Base-by-base conservation (phyloP, 345 rosid genomes). In the Zanthoxylum bungeanum region DNA sequence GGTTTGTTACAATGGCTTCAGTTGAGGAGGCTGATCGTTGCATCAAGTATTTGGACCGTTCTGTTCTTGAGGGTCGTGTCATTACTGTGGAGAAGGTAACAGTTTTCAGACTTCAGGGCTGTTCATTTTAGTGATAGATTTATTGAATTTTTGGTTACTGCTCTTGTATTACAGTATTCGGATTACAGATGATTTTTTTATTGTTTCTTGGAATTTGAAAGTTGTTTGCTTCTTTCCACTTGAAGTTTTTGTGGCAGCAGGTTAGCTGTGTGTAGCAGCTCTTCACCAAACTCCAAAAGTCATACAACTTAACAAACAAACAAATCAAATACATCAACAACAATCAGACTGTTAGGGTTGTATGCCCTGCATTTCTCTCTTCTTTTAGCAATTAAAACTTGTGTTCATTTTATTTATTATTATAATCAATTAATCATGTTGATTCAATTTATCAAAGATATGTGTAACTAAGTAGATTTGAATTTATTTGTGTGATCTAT, bases 241-340 rank as follows among this genome's bases (percentile, higher is more conserved):
- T 88, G 86, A 85, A 89, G 93, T 80, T 88, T 88, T 70, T 88
- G 85, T 90, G 83, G 79, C 97, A 90, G 88, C 95, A 92, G 97
- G 97, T 88, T 85, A 88, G 93, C 97, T 91, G 94, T 88, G 85
- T 83, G 94, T 85, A 85, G 92, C 93, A 92, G 92, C 91, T 80
- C 98, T 83, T 89, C 95, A 75, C 69, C 98, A 74, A 86, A 81
- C 82, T 73, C 74, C 88, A 79, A 87, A 78, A 74, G 85, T 71
- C 77, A 76, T 79, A 76, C 93, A 85, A 81, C 92, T 84, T 66
- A 82, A 77, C 96, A 86, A 82, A 77, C 97, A 86, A 86, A 87
- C 87, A 75, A 80, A 79, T 78, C 96, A 82, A 87, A 81, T 73
- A 76, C 82, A 77, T 60, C 83, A 77, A 60, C 81, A 75, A 86